phyloP scores from a whole-genome alignment of 2,329 filamentous ascomycete species.

The Ilyonectria sp. region DNA sequence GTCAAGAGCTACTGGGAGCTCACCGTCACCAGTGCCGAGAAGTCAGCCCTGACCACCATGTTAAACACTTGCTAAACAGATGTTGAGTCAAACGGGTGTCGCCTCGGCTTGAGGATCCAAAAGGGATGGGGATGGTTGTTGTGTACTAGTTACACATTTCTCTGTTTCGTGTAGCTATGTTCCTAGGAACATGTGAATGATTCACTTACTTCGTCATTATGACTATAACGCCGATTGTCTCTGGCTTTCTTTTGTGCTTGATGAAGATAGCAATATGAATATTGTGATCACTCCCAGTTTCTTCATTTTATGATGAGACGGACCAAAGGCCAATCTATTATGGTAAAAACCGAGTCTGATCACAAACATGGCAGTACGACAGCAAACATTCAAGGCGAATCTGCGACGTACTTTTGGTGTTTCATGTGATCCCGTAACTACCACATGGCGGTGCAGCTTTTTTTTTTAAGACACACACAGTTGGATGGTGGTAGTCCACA shows the following conservation, averaged over 20 bases:
- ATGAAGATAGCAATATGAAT: not conserved
- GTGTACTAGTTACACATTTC: not conserved
- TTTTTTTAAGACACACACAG: not conserved
- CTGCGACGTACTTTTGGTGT: not conserved
- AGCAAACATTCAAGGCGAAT: not conserved
- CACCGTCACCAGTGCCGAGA: conserved; percentile 80
- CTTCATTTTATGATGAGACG: not conserved
- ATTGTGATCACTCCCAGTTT: not conserved
- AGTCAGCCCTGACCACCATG: conserved; percentile 71
- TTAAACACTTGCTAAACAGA: conserved; percentile 50
- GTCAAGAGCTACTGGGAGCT: conserved; percentile 83
- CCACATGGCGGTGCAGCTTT: not conserved
- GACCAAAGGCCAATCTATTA: not conserved
- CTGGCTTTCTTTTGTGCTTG: not conserved
- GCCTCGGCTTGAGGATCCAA: not conserved
- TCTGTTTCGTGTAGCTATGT: not conserved
- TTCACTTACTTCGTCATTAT: not conserved
- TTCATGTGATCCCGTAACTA: not conserved
- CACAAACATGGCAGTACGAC: not conserved
- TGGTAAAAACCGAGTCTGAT: not conserved
- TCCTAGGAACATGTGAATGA: not conserved
- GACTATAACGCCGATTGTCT: not conserved
- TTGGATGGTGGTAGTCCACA: not conserved
- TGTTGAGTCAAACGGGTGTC: not conserved
- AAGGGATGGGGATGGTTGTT: not conserved